phyloP scores from a whole-genome alignment of 345 rosid species.

The Rhizophora mangle region DNA sequence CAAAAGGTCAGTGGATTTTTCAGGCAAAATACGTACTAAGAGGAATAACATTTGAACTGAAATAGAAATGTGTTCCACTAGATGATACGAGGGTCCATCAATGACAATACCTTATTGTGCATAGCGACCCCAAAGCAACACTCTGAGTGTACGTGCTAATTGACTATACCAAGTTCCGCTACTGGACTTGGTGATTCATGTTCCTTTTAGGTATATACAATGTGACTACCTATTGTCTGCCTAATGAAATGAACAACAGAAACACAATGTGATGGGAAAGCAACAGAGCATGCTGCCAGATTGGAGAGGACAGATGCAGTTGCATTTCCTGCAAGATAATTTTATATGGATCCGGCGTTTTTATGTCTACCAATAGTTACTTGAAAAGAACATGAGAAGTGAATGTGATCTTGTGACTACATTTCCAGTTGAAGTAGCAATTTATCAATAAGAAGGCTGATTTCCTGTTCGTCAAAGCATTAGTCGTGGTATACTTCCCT shows the following conservation, averaged over 20 bases:
- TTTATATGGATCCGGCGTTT: conserved; percentile 5
- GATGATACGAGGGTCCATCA: too few relatives aligned
- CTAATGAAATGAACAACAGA: background rate
- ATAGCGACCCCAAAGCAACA: too few relatives aligned
- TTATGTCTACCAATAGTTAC: background rate
- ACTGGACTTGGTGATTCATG: too few relatives aligned
- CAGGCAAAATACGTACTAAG: too few relatives aligned
- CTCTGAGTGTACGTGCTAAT: too few relatives aligned
- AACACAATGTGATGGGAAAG: conserved; percentile 4
- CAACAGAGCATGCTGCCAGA: background rate
- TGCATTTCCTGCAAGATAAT: background rate
- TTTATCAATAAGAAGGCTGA: background rate
- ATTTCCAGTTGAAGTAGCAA: background rate
- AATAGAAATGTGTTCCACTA: too few relatives aligned
- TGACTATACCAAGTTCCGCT: too few relatives aligned
- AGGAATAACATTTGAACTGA: too few relatives aligned
- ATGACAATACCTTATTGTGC: too few relatives aligned
- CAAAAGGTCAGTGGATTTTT: too few relatives aligned
- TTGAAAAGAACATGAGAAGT: conserved; percentile 8
- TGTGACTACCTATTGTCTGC: background rate
- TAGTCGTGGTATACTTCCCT: conserved; percentile 60
- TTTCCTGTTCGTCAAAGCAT: conserved; percentile 10
- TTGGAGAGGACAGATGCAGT: background rate
- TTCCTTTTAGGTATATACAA: background rate
- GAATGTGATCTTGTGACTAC: conserved; percentile 1